Conservation (phyloP, 1,139 yeast species). For the Candida anutae region DNA sequence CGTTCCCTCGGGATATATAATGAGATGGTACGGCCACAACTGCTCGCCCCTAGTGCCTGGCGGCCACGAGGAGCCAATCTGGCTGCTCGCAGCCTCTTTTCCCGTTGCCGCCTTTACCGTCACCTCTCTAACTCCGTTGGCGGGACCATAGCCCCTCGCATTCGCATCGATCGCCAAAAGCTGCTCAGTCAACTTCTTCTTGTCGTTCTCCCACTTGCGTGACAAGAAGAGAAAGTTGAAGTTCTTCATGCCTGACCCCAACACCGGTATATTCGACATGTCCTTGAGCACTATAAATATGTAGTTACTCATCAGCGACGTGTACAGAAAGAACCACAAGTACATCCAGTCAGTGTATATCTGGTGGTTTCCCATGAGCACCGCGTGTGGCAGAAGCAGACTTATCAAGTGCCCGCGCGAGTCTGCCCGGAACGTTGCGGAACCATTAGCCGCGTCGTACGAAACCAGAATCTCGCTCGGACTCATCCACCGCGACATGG, state of each 20-base stretch:
- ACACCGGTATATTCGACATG: constrained; percentile 60
- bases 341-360: constrained; percentile 93
- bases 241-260: constrained; percentile 84
- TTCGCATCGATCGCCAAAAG: constrained; percentile 50
- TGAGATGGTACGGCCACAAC: constrained; percentile 44
- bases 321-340: constrained; percentile 80
- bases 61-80: constrained; percentile 29
- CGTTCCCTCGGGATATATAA: constrained; percentile 94
- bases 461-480: constrained; percentile 37
- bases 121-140: constrained; percentile 35
- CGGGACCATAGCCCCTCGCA: constrained; percentile 45
- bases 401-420: constrained; percentile 20
- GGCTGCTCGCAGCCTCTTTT: constrained; percentile 14
- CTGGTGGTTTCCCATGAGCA: constrained; percentile 80
- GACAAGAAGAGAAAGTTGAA: constrained; percentile 74
- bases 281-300: constrained; percentile 77
- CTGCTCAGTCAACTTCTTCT: constrained; percentile 47
- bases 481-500: constrained; percentile 33
- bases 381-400: constrained; percentile 42
- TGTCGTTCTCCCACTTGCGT: constrained; percentile 80
- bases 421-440: constrained; percentile 11
- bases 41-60: constrained; percentile 20
- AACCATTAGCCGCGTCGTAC: constrained; percentile 22
- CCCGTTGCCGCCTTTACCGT: too few species aligned
- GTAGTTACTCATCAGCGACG: constrained; percentile 53